These are phyloP conservation scores for Ilyonectria destructans DNA, from an alignment of 2,329 filamentous ascomycete genomes.

Conservation along the genomic window DNA sequence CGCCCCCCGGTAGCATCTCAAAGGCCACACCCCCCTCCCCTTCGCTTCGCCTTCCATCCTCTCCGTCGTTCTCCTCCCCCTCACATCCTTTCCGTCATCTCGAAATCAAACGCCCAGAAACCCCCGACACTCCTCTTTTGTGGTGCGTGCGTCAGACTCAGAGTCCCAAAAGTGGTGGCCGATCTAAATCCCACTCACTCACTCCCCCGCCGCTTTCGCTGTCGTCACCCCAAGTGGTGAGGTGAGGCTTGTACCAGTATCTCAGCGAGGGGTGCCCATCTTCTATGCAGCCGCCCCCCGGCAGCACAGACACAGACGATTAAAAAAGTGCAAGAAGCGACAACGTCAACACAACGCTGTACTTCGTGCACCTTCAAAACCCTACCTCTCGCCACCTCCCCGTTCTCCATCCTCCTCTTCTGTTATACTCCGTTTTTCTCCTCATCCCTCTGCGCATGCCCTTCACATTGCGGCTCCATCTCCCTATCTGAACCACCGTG, in stretches of 20 bases:
- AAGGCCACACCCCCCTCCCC: background rate
- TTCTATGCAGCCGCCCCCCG: slow-evolving; percentile 8
- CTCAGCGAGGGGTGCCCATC: slow-evolving; percentile 3
- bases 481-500: slow-evolving; percentile 29
- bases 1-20: background rate
- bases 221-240: slow-evolving; percentile 1
- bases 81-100: background rate
- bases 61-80: background rate
- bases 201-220: background rate
- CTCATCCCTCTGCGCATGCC: slow-evolving; percentile 7
- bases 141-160: slow-evolving; percentile 1
- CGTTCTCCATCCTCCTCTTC: slow-evolving; percentile 9
- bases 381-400: slow-evolving; percentile 12
- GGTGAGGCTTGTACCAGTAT: background rate
- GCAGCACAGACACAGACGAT: slow-evolving; percentile 14
- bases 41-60: background rate
- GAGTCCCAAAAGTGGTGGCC: slow-evolving; percentile 5
- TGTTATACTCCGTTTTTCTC: slow-evolving; percentile 8
- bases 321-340: slow-evolving; percentile 20
- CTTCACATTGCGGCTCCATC: slow-evolving; percentile 17
- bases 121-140: background rate
- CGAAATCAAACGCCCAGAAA: background rate
- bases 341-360: slow-evolving; percentile 22
- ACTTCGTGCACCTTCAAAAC: slow-evolving; percentile 18
- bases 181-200: background rate